Percentiles rank a stretch among this genome's conserved stretches.
phyloP scores from a whole-genome alignment of 1,284 basidiomycete species.

The Ganoderma lucidum region DNA sequence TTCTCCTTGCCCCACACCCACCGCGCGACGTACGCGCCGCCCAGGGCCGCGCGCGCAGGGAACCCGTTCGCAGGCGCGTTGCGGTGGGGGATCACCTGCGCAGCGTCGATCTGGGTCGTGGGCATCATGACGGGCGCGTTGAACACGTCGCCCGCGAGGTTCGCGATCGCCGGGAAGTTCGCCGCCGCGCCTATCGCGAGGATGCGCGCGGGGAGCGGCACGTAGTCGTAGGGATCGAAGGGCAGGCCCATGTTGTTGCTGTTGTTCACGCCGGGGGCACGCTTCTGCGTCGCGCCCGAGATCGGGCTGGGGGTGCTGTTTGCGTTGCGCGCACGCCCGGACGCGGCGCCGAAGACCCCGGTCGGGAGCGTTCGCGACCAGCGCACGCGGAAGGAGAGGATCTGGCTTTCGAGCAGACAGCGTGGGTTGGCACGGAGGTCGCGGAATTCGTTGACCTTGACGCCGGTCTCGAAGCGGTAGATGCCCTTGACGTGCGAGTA shows the following conservation, averaged over 20 bases:
- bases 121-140: conserved; percentile 79
- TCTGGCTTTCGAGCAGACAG: conserved; percentile 80
- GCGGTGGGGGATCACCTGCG: conserved; percentile 73
- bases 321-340: conserved; percentile 48
- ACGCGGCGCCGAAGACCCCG: conserved; percentile 55
- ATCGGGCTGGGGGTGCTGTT: conserved; percentile 41
- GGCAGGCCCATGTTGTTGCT: conserved; percentile 63
- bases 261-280: conserved; percentile 32
- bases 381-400: conserved; percentile 79
- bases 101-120: conserved; percentile 74
- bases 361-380: conserved; percentile 77
- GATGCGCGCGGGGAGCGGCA: conserved; percentile 66
- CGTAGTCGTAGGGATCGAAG: conserved; percentile 79
- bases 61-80: conserved; percentile 75
- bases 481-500: conserved; percentile 84
- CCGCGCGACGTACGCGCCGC: conserved; percentile 77
- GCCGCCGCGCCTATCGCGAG: conserved; percentile 78
- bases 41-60: conserved; percentile 71
- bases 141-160: conserved; percentile 81
- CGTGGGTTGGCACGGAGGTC: conserved; percentile 86
- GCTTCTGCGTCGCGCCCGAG: conserved; percentile 43
- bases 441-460: conserved; percentile 85
- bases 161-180: conserved; percentile 83
- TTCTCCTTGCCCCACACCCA: conserved; percentile 83
- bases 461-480: conserved; percentile 83